Conservation (phyloP, 2,329 filamentous ascomycete genomes). For the Diaporthe sp. region DNA sequence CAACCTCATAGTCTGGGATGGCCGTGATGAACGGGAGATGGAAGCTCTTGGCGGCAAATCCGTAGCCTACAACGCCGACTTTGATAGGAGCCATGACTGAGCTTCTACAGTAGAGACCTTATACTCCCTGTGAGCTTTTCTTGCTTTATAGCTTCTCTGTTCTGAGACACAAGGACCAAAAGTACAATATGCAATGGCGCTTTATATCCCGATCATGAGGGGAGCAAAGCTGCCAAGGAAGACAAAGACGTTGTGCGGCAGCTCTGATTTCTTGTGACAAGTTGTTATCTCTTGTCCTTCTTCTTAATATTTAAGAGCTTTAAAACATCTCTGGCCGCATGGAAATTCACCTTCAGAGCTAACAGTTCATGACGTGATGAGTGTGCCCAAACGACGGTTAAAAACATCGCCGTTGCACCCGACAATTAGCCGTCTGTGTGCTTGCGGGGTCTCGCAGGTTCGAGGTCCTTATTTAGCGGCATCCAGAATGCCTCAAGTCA, state of each 20-base stretch:
- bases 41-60: conserved; percentile 60
- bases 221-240: background rate
- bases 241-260: too few relatives aligned
- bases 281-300: background rate
- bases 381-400: background rate
- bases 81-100: conserved; percentile 49
- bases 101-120: background rate
- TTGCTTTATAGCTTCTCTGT: background rate
- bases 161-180: background rate
- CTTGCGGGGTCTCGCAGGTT: background rate
- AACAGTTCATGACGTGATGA: background rate
- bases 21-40: conserved; percentile 64
- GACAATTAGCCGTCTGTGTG: background rate
- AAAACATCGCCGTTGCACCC: background rate
- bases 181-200: background rate
- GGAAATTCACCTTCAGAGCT: background rate
- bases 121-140: background rate
- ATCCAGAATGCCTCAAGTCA: background rate
- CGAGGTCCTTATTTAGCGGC: background rate
- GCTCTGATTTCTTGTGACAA: background rate
- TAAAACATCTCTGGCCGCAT: background rate
- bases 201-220: background rate
- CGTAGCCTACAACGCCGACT: conserved; percentile 64
- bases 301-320: background rate
- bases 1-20: conserved; percentile 58